phyloP scores from a whole-genome alignment of 2,329 filamentous ascomycete species.

The Xylaria sp. region DNA sequence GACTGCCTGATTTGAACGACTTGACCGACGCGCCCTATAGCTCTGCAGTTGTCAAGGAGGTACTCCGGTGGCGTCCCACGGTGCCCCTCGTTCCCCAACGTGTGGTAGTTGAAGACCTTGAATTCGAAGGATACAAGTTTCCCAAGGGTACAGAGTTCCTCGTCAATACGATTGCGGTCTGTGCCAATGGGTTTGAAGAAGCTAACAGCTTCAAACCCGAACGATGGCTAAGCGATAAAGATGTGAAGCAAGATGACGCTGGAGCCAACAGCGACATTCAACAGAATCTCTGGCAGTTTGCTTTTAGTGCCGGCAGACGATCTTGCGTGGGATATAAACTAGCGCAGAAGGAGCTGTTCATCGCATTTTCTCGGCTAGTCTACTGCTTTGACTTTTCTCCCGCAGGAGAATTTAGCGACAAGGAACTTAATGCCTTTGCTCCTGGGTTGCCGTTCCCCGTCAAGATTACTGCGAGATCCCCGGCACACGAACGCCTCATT shows the following conservation, averaged over 20 bases:
- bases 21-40: conserved; percentile 54
- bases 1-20: conserved; percentile 55
- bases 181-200: conserved; percentile 15
- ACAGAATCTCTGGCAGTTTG: conserved; percentile 33
- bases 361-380: conserved; percentile 32
- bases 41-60: conserved; percentile 58
- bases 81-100: conserved; percentile 52
- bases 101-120: conserved; percentile 54
- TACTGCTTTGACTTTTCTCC: conserved; percentile 35
- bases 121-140: conserved; percentile 58
- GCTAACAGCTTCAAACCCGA: conserved; percentile 31
- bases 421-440: conserved; percentile 23
- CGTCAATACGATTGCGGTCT: conserved; percentile 53
- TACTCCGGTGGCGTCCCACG: conserved; percentile 57
- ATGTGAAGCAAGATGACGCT: neutral
- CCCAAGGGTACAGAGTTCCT: conserved; percentile 56
- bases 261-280: neutral
- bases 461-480: conserved; percentile 19
- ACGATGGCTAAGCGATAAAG: conserved; percentile 30
- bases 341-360: conserved; percentile 33
- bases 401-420: conserved; percentile 23
- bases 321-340: conserved; percentile 35
- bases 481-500: conserved; percentile 29
- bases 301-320: conserved; percentile 26
- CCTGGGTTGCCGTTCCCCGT: conserved; percentile 28